Conservation (phyloP, 805 yeast species). For the Cyberlindnera meyerae region DNA sequence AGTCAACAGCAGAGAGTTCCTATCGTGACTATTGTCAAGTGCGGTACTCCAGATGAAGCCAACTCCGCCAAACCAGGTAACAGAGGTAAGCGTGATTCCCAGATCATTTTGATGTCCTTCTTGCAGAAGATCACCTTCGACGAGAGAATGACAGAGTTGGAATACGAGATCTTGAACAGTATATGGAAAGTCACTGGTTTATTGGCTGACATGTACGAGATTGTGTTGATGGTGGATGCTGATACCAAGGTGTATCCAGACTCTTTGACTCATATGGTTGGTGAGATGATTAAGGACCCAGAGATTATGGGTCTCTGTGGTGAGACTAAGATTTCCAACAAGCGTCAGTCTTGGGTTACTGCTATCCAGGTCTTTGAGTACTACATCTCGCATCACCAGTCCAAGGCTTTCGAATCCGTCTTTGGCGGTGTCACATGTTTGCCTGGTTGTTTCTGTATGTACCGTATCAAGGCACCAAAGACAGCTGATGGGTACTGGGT, state of each 20-base stretch:
- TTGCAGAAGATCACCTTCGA: conserved; percentile 83
- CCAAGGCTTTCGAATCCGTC: conserved; percentile 92
- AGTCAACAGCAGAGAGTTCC: conserved; percentile 88
- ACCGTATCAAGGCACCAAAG: conserved; percentile 86
- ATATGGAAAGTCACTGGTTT: conserved; percentile 84
- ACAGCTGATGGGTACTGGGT: conserved; percentile 82
- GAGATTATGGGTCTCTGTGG: conserved; percentile 91
- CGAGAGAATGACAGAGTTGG: conserved; percentile 91
- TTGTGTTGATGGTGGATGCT: conserved; percentile 90
- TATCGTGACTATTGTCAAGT: conserved; percentile 70
- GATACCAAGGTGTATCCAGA: conserved; percentile 88
- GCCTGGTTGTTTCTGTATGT: conserved; percentile 93
- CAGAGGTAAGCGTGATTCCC: conserved; percentile 95
- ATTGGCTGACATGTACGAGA: conserved; percentile 77
- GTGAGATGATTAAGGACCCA: conserved; percentile 85
- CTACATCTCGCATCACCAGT: conserved; percentile 88
- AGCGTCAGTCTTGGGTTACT: conserved; percentile 81
- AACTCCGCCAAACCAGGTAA: conserved; percentile 78
- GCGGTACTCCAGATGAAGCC: conserved; percentile 82
- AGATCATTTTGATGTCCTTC: conserved; percentile 84
- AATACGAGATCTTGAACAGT: conserved; percentile 66
- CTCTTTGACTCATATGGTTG: conserved; percentile 83
- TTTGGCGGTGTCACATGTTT: conserved; percentile 93
- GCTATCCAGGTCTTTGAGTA: conserved; percentile 92
- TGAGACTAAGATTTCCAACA: conserved; percentile 87